Base-by-base conservation (phyloP, 306 rosid species). In the Boehmeria nivea region DNA sequence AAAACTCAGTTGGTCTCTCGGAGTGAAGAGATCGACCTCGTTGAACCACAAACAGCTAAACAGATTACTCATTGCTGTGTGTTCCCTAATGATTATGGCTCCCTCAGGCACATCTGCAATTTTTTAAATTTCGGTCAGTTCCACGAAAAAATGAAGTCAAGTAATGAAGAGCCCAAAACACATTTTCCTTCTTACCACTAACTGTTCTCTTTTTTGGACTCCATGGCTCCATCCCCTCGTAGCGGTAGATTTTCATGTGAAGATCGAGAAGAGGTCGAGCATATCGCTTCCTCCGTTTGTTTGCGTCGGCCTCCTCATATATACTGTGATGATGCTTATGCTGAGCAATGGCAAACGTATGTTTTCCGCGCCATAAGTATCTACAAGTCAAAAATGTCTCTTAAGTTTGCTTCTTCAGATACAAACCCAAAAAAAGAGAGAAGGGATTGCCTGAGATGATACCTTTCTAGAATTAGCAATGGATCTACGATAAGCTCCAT, bases 41-140 rank as follows among this genome's bases (percentile, higher is more conserved):
- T 85, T 93, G 78, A 93, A 93, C 99, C 96, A 93, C 81, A 93
- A 68, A 72, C 96, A 93, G 78, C 96, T 87, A 81, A 93, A 93
- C 81, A 93, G 78, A 66, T 93, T 76, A 25, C 72, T 85, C 64
- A 81, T 79, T 2, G 71, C 73, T 1, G 89, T 85, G 36, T 93
- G 99, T 68, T 93, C 96, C 38, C 95, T 81, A 57, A 87, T 50
- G 46, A 93, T 87, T 24, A 91, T 36, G 17, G 99, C 99, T 78
- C 95, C 96, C 72, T 93, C 99, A 6, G 96, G 99, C 45, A 93
- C 99, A 77, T 93, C 96, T 91, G 87, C 80, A 78, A 11, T n/a
- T 51, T 51, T 66, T 26, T 2, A 57, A 42, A 39, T 17, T 54
- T 48, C 25, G 19, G 43, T 75, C 47, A 74, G 50, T 37, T 56